Base-by-base conservation (phyloP, 1,284 basidiomycete species). In the Ceratobasidium sp. region DNA sequence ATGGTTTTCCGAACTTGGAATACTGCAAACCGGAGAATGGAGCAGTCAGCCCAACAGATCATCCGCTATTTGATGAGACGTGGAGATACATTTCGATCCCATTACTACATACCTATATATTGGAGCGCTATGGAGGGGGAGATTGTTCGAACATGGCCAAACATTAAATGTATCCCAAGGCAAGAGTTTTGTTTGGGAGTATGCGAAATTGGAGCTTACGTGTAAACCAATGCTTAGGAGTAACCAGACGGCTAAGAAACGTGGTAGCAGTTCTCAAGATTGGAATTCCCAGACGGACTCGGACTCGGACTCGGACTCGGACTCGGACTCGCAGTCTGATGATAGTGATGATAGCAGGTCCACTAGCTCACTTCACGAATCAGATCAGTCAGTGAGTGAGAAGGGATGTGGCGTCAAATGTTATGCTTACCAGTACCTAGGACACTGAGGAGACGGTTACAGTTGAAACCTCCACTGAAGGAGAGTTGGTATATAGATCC, bases 41-140 rank as follows among this genome's bases (percentile, higher is more conserved):
- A 81, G 63, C 46, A 73, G 9, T 78, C 80, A 9, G 80, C 53
- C 15, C 77, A 51, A 28, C 68, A 76, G 67, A 72, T 78, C 4
- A 51, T 80, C 5, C 56, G 20, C 12, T 79, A 76, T 39, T 51
- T 79, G 3, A 78, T 72, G 55, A 51, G 55, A 2, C 60, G 40
- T 26, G 70, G 70, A 1, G 55, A 72, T 42, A 20, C n/a, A 9
- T 6, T 58, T 13, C 28, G 39, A 3, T 72, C 70, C 2, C 70
- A 72, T 60, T 13, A 2, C 10, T 72, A 44, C 23, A 26, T n/a
- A 1, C 70, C 70, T 6, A 4, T 72, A 3, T 72, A 42, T 39
- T 60, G 28, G 56, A 33, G 23, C n/a, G 42, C 70, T n/a, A 18
- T 60, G n/a, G 40, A n/a, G 7, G 44, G 42, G 3, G 64, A 67